Conservation (phyloP, 2,329 filamentous ascomycete genomes). For the Penicillium janthinellum region DNA sequence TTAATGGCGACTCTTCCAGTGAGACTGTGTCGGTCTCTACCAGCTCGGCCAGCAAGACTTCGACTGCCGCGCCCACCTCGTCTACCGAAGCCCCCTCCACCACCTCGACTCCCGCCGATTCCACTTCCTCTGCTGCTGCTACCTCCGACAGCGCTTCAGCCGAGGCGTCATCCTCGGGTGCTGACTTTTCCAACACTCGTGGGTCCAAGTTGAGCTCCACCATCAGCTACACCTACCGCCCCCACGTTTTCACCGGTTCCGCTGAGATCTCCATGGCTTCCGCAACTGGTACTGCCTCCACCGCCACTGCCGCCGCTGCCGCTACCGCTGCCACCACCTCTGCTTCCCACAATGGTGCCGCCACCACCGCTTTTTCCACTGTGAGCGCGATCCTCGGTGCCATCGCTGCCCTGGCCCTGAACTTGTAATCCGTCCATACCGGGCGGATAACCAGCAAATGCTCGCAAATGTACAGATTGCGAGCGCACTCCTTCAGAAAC, state of each 20-base stretch:
- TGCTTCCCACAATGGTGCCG: constrained; percentile 18
- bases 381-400: constrained; percentile 28
- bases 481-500: constrained; percentile 3
- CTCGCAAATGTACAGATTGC: constrained; percentile 14
- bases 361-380: constrained; percentile 26
- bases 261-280: constrained; percentile 21
- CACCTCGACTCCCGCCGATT: constrained; percentile 15
- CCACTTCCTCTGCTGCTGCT: constrained; percentile 18
- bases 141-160: constrained; percentile 22
- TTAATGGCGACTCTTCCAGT: constrained; percentile 15
- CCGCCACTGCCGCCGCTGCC: constrained; percentile 14
- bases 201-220: constrained; percentile 23
- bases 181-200: constrained; percentile 18
- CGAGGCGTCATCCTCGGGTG: constrained; percentile 14
- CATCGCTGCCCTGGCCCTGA: constrained; percentile 28
- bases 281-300: constrained; percentile 7
- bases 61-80: background rate
- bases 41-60: constrained; percentile 7
- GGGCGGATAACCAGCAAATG: constrained; percentile 2
- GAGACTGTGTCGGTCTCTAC: constrained; percentile 16
- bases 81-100: constrained; percentile 6
- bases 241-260: constrained; percentile 32
- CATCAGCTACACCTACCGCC: constrained; percentile 33
- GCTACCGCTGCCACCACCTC: constrained; percentile 20
- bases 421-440: constrained; percentile 20